Evolutionary conservation across 1,139 yeast genomes (phyloP).

Genomic region (Waltiozyma solani): DNA sequence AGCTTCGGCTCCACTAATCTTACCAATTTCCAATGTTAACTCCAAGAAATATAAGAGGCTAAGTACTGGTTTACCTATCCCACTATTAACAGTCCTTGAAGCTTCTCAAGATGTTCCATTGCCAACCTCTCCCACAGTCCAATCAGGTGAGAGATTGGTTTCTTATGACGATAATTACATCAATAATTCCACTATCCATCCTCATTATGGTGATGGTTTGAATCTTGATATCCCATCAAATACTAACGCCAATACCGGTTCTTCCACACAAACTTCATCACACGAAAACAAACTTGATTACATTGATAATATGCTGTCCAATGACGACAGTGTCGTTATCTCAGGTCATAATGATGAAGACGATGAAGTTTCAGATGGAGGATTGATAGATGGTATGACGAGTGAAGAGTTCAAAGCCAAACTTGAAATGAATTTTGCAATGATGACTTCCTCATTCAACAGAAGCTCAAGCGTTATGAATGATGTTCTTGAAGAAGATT

Average conservation of each 20-base stretch:
- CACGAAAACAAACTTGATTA: slow-evolving; percentile 7
- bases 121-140: slow-evolving; percentile 1
- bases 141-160: slow-evolving; percentile 5
- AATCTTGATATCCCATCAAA: neutral
- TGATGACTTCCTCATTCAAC: slow-evolving; percentile 8
- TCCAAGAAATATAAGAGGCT: slow-evolving; percentile 12
- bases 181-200: slow-evolving; percentile 8
- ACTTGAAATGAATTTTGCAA: slow-evolving; percentile 14
- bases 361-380: slow-evolving; percentile 4
- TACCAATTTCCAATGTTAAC: no score
- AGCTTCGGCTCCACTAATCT: slow-evolving; percentile 6
- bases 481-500: neutral
- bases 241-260: no score
- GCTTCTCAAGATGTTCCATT: slow-evolving; percentile 4
- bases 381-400: slow-evolving; percentile 4
- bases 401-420: slow-evolving; percentile 10
- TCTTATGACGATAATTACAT: slow-evolving; percentile 17
- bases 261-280: no score
- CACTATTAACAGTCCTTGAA: slow-evolving; percentile 20
- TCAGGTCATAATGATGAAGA: slow-evolving; percentile 6
- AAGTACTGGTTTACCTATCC: slow-evolving; percentile 19
- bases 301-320: slow-evolving; percentile 12
- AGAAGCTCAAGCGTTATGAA: no score
- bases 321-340: slow-evolving; percentile 17
- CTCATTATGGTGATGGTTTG: neutral